A percentile compares a stretch with the other conserved stretches of the same genome.
Conservation (phyloP, 179 eudicot species). For the Spergularia azorica region DNA sequence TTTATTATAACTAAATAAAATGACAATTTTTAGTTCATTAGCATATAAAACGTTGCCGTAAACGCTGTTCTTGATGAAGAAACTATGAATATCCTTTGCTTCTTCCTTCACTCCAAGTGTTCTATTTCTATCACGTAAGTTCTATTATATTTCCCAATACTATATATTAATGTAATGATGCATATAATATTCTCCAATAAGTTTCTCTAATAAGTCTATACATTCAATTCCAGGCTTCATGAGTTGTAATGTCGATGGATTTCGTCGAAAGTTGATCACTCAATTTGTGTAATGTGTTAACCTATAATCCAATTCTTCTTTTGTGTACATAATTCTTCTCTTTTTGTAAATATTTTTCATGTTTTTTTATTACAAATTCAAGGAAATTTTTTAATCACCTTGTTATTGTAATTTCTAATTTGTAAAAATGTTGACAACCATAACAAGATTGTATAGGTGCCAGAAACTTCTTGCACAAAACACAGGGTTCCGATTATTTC, state of each 20-base stretch:
- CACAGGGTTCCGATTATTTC: constrained; percentile 30
- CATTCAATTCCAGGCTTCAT: neutral
- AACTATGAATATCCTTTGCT: constrained; percentile 34
- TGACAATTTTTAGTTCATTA: neutral
- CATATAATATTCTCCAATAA: neutral
- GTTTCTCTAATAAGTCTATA: neutral
- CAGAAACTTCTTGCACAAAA: constrained; percentile 15
- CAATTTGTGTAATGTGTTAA: constrained; percentile 1
- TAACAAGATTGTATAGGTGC: constrained; percentile 23
- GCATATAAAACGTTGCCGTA: constrained; percentile 14
- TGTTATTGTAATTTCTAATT: neutral
- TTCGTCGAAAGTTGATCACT: neutral
- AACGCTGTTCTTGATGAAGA: constrained; percentile 24
- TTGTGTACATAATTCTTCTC: neutral
- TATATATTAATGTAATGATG: neutral
- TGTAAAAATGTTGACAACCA: constrained; percentile 21
- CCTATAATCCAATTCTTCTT: neutral
- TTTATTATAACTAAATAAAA: neutral
- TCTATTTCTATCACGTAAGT: constrained; percentile 26
- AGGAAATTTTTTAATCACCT: neutral
- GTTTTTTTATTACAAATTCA: neutral
- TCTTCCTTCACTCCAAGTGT: constrained; percentile 27
- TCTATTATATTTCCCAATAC: neutral
- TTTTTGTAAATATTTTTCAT: neutral
- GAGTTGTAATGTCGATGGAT: neutral